Conservation (phyloP, 768 basidiomycete species). For the Gyrodon lividus region DNA sequence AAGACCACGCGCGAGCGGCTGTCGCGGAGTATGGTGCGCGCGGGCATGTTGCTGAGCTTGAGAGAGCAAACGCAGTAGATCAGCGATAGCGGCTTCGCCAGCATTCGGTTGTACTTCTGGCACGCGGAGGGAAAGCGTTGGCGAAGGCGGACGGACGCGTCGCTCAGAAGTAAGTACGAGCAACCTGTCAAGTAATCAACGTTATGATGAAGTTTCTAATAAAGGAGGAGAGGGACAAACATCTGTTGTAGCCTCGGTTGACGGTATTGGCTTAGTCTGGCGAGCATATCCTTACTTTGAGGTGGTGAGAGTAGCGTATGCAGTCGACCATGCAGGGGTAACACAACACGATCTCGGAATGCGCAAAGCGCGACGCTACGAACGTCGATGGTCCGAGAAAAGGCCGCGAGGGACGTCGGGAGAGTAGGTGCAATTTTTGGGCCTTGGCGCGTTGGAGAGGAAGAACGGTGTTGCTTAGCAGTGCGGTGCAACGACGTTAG, state of each 20-base stretch:
- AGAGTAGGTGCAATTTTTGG: constrained; percentile 38
- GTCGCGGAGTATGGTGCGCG: constrained; percentile 30
- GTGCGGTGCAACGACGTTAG: constrained; percentile 68
- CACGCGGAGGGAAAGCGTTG: constrained; percentile 55
- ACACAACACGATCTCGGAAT: constrained; percentile 77
- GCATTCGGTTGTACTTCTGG: constrained; percentile 54
- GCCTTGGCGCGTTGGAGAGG: constrained; percentile 52
- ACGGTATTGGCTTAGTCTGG: constrained; percentile 55
- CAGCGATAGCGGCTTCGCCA: constrained; percentile 66
- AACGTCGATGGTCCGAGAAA: constrained; percentile 68
- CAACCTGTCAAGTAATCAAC: constrained; percentile 44
- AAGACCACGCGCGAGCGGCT: constrained; percentile 26
- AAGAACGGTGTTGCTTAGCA: constrained; percentile 51
- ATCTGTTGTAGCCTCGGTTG: constrained; percentile 80
- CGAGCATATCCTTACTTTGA: constrained; percentile 54
- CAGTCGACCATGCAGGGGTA: constrained; percentile 59
- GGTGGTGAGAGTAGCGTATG: constrained; percentile 53
- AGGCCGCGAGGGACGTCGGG: constrained; percentile 19
- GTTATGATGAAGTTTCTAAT: neutral
- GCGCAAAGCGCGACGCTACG: constrained; percentile 75
- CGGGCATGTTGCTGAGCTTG: constrained; percentile 45
- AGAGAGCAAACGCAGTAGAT: constrained; percentile 63
- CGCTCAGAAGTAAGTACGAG: constrained; percentile 75
- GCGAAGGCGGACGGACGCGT: constrained; percentile 51
- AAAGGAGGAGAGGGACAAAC: constrained; percentile 38